Conservation (phyloP, 306 rosid species). For the Hippophae gyantsensis region DNA sequence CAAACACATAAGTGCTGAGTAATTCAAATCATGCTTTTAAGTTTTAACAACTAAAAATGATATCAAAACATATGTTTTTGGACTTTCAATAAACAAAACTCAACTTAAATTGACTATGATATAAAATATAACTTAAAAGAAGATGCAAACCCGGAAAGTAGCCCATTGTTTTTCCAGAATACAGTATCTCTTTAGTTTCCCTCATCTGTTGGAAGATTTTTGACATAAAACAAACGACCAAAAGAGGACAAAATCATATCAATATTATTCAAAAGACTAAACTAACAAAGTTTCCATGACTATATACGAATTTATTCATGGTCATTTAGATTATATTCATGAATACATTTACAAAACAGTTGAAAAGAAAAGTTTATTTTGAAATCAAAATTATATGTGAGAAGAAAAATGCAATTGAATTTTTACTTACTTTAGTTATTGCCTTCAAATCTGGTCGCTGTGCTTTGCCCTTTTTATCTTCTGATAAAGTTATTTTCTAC, state of each 20-base stretch:
- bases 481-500: conserved; percentile 25
- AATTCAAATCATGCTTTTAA: neutral
- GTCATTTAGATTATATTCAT: too few relatives aligned
- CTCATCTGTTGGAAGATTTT: conserved; percentile 54
- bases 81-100: neutral
- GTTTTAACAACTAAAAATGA: too few relatives aligned
- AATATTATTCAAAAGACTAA: neutral
- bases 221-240: neutral
- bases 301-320: too few relatives aligned
- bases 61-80: neutral
- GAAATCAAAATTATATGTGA: neutral
- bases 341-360: neutral
- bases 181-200: conserved; percentile 37
- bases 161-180: conserved; percentile 57
- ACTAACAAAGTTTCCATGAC: too few relatives aligned
- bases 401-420: neutral
- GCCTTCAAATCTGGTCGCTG: conserved; percentile 96
- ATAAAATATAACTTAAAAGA: conserved; percentile 12
- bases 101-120: too few relatives aligned
- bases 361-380: neutral
- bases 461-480: conserved; percentile 27
- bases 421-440: conserved; percentile 52
- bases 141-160: conserved; percentile 62
- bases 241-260: neutral
- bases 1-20: neutral